Evolutionary conservation across 495 filamentous ascomycete species (phyloP).

Genomic region (Lophiotrema nucula): DNA sequence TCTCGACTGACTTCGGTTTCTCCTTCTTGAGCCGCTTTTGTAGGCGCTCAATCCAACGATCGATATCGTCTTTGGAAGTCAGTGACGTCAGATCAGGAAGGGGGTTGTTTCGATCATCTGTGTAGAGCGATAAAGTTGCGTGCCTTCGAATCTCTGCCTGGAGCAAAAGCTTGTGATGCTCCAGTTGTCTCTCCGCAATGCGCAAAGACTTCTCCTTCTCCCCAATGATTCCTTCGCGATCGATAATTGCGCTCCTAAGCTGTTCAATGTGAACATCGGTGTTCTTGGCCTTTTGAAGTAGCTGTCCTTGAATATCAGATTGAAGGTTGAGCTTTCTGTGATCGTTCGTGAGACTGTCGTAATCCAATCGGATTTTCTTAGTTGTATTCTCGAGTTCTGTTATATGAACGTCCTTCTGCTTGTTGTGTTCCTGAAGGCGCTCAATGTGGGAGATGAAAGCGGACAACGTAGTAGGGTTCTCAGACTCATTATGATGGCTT

Average conservation of each 20-base stretch:
- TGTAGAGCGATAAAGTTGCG: conserved; percentile 9
- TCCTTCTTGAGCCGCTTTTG: conserved; percentile 27
- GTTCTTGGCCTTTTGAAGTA: conserved; percentile 20
- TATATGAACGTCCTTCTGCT: conserved; percentile 19
- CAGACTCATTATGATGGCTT: conserved; percentile 9
- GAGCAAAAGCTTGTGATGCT: conserved; percentile 27
- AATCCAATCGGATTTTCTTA: not conserved
- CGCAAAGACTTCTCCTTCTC: conserved; percentile 23
- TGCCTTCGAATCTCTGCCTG: conserved; percentile 26
- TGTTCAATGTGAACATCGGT: conserved; percentile 24
- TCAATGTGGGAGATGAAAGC: conserved; percentile 33
- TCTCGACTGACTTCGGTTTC: not conserved
- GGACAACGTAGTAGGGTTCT: conserved; percentile 16
- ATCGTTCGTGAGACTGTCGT: conserved; percentile 10
- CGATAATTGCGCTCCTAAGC: conserved; percentile 19
- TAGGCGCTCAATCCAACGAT: conserved; percentile 30
- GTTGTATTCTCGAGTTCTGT: conserved; percentile 14
- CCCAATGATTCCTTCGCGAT: conserved; percentile 22
- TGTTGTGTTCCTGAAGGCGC: conserved; percentile 29
- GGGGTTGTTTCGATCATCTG: conserved; percentile 7
- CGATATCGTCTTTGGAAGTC: conserved; percentile 31
- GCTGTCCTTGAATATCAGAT: conserved; percentile 18
- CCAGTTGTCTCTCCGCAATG: conserved; percentile 28
- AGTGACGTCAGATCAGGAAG: conserved; percentile 24
- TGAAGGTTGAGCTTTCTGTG: conserved; percentile 10